Conservation (phyloP, 495 filamentous ascomycete species). For the Penicillium pulvis region DNA sequence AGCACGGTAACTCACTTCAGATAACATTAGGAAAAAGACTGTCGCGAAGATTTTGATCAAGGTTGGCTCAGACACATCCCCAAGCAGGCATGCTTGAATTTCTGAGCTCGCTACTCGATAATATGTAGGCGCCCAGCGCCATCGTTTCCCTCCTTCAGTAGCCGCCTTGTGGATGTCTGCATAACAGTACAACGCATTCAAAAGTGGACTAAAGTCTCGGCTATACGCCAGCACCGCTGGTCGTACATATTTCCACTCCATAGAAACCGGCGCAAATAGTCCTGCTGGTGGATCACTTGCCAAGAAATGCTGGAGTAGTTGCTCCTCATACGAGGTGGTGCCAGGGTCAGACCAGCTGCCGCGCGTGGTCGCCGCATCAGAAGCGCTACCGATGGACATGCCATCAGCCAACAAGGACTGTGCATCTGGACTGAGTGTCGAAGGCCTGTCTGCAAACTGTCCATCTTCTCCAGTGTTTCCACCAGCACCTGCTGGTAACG, state of each 20-base stretch:
- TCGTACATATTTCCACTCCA: slow-evolving; percentile 43
- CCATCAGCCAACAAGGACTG: slow-evolving; percentile 20
- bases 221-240: slow-evolving; percentile 31
- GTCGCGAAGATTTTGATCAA: slow-evolving; percentile 34
- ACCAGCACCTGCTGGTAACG: slow-evolving; percentile 9
- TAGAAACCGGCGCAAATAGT: slow-evolving; percentile 35
- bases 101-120: slow-evolving; percentile 37
- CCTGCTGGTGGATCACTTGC: slow-evolving; percentile 37
- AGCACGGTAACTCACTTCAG: slow-evolving; percentile 33
- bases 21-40: slow-evolving; percentile 43
- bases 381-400: slow-evolving; percentile 19
- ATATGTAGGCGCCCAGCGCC: slow-evolving; percentile 36
- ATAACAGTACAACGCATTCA: slow-evolving; percentile 42
- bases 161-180: slow-evolving; percentile 36
- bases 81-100: slow-evolving; percentile 36
- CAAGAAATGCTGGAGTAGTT: slow-evolving; percentile 37
- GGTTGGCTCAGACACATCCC: slow-evolving; percentile 28
- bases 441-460: slow-evolving; percentile 13
- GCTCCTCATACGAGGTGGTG: slow-evolving; percentile 33
- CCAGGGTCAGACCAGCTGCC: slow-evolving; percentile 26
- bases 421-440: slow-evolving; percentile 21
- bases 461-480: slow-evolving; percentile 12
- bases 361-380: slow-evolving; percentile 19
- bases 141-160: slow-evolving; percentile 30
- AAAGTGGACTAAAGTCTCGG: slow-evolving; percentile 27